phyloP scores from a whole-genome alignment of 495 filamentous ascomycete genomes.

The Penicillium egyptiacum region DNA sequence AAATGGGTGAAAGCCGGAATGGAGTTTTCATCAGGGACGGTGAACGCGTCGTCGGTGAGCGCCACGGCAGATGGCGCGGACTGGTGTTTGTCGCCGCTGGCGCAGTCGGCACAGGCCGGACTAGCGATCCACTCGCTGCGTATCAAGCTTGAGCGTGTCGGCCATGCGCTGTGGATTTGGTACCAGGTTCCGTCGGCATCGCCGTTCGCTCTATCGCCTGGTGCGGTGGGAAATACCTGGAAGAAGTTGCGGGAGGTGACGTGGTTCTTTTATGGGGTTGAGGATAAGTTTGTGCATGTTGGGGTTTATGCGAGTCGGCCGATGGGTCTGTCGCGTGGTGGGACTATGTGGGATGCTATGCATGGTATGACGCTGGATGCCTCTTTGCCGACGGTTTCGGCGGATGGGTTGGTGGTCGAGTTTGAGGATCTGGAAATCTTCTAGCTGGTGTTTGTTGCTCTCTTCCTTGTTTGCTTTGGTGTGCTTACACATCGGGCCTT shows the following conservation, averaged over 20 bases:
- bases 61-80: slow-evolving; percentile 58
- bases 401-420: slow-evolving; percentile 52
- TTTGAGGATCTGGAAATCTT: slow-evolving; percentile 61
- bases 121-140: slow-evolving; percentile 44
- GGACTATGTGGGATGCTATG: slow-evolving; percentile 47
- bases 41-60: slow-evolving; percentile 56
- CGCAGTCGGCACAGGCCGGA: slow-evolving; percentile 18
- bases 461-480: slow-evolving; percentile 12
- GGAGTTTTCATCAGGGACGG: slow-evolving; percentile 53
- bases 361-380: slow-evolving; percentile 37
- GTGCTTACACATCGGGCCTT: neutral
- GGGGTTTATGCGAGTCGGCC: slow-evolving; percentile 59
- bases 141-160: slow-evolving; percentile 59
- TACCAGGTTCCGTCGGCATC: slow-evolving; percentile 48
- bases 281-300: slow-evolving; percentile 58
- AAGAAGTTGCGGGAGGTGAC: slow-evolving; percentile 60
- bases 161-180: slow-evolving; percentile 58
- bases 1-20: slow-evolving; percentile 63
- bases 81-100: slow-evolving; percentile 54
- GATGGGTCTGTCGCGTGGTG: slow-evolving; percentile 34
- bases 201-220: slow-evolving; percentile 39
- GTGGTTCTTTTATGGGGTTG: slow-evolving; percentile 61
- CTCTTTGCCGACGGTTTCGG: slow-evolving; percentile 25
- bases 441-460: slow-evolving; percentile 22
- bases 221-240: slow-evolving; percentile 49